Conservation (phyloP, 768 basidiomycete species). For the Lactarius trivialis region DNA sequence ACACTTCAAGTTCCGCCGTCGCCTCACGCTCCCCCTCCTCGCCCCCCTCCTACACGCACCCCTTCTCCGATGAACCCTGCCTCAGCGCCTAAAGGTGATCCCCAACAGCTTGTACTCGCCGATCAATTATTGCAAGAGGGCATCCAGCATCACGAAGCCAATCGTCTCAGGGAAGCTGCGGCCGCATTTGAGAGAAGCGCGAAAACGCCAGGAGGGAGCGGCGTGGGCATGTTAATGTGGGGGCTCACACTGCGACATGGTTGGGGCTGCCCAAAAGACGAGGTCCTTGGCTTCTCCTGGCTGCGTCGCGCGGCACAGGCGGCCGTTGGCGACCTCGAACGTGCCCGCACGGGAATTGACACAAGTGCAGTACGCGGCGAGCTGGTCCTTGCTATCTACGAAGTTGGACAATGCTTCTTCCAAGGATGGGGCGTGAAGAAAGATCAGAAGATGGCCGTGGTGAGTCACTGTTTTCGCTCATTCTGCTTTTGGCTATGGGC, state of each 20-base stretch:
- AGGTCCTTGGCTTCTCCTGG: slow-evolving; percentile 77
- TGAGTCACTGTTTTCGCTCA: slow-evolving; percentile 33
- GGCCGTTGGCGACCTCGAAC: slow-evolving; percentile 72
- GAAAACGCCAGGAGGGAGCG: slow-evolving; percentile 68
- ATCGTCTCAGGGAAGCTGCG: slow-evolving; percentile 62
- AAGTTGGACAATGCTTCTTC: slow-evolving; percentile 89
- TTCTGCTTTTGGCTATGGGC: neutral
- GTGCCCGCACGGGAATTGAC: slow-evolving; percentile 48
- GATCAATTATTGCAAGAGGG: slow-evolving; percentile 70
- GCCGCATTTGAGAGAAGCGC: slow-evolving; percentile 72
- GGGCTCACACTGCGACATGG: slow-evolving; percentile 80
- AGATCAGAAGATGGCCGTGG: slow-evolving; percentile 86
- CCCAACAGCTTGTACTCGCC: slow-evolving; percentile 34
- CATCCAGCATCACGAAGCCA: slow-evolving; percentile 71
- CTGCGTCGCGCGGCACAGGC: slow-evolving; percentile 73
- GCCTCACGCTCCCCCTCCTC: slow-evolving; percentile 11
- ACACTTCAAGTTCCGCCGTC: slow-evolving; percentile 22
- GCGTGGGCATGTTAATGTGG: slow-evolving; percentile 91
- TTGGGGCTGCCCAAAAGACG: slow-evolving; percentile 81
- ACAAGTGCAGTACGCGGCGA: slow-evolving; percentile 56
- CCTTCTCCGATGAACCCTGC: neutral
- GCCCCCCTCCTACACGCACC: slow-evolving; percentile 1
- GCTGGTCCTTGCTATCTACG: slow-evolving; percentile 83
- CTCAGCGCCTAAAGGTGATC: slow-evolving; percentile 14
- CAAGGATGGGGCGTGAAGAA: slow-evolving; percentile 87